Base-by-base conservation (phyloP, 768 basidiomycete species). In the Inosperma sp. region DNA sequence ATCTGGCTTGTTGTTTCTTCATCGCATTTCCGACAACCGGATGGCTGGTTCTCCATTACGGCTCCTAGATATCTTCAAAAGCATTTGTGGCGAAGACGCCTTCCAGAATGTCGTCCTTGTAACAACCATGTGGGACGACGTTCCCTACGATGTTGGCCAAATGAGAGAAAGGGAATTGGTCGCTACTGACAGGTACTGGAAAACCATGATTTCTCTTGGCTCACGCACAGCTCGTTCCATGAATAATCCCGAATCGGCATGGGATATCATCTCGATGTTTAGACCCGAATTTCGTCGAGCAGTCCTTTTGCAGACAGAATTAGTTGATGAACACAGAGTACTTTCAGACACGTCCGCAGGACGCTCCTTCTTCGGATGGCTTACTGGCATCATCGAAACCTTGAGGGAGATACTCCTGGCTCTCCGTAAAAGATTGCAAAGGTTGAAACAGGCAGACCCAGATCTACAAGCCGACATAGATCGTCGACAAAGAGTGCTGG, bases 111-210 rank as follows among this genome's bases (percentile, higher is more conserved):
- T 53, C 9, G 37, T 42, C 12, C 54, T 57, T 9, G 49, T 57
- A 5, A 57, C 54, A 7, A 57, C 52, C 3, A 60, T 55, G 56
- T 57, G 56, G 59, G 49, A 54, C 27, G 52, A 54, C 14, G 46
- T 54, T 4, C 16, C 30, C 23, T 26, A 16, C 7, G 48, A 31
- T n/a, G 34, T 30, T 2, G 53, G 47, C 9, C 26, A 8, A 7
- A n/a, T 0, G 6, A 39, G 48, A 23, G 53, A 54, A 25, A 4
- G 4, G 10, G 31, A 49, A 37, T 30, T 54, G 4, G 9, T 21
- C n/a, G 4, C 19, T 13, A 21, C 21, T 8, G n/a, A 21, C 13
- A 31, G 23, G 19, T 54, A 44, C 41, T 54, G 48, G 48, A 27
- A 43, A 3, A n/a, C 27, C 4, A 49, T 49, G 48, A 21, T 49